Base-by-base conservation (phyloP, 1,284 basidiomycete genomes). In the Pyrrhoderma lamaoense region DNA sequence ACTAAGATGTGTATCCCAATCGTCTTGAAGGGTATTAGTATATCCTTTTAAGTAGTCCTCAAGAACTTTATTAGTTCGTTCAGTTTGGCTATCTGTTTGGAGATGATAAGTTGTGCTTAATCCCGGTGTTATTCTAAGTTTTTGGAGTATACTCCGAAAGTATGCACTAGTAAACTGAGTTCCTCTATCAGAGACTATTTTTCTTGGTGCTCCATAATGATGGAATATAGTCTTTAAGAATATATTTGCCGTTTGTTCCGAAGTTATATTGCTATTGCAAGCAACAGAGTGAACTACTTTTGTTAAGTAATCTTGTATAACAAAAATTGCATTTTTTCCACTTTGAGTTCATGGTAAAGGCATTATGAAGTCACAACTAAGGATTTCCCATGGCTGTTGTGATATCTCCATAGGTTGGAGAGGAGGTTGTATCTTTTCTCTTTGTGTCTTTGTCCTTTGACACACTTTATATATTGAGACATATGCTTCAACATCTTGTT, bases 131-230 rank as follows among this genome's bases (percentile, higher is more conserved):
- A 53, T 53, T 9, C 22, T n/a, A 13, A 53, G 37, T 9, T 34
- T 5, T 34, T 27, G 11, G 38, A 21, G 43, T 23, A 49, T 54
- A 21, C 62, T 16, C 5, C 35, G 39, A 45, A 49, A 55, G 19
- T 71, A 65, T 13, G 58, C 49, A 0, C 64, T 61, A 0, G 63
- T 54, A 47, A 74, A 75, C 38, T 65, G 61, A 0, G 63, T 52
- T 1, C 72, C 74, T 40, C 63, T 2, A 39, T 71, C 70, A 22
- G 62, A 67, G n/a, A 66, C 62, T 4, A 71, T 59, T 5, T 58
- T 42, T 11, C 57, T 35, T 0, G 70, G 70, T 2, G 71, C 52
- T 1, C 70, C 0, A 42, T 40, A 27, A 23, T 23, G n/a, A 21
- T 8, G 13, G n/a, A 21, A 49, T 3, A 49, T 38, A 38, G 27